Base-by-base conservation (phyloP, 805 yeast species). In the Wickerhamiella kurtzmanii region DNA sequence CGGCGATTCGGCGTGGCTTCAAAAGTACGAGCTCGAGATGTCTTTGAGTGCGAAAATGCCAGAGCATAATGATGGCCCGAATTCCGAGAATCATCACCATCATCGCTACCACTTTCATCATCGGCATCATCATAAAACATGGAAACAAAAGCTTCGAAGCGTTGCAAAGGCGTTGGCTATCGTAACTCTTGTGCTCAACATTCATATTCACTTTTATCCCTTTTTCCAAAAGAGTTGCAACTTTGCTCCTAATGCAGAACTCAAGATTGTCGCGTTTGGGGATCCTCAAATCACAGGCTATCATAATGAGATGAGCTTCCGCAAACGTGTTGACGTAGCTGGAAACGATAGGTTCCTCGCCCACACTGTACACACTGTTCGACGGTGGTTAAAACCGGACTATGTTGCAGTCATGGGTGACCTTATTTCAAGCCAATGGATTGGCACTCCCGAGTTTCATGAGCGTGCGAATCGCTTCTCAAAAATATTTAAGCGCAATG, bases 251-350 rank as follows among this genome's bases (percentile, higher is more conserved):
- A 44, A 38, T 16, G 51, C 59, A 9, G 77, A 74, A 54, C 73
- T 88, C 44, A 76, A 76, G 51, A 64, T 92, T 64, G 62, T 88
- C 53, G 82, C 95, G 4, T 80, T 87, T 62, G 98, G 97, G 4
- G 98, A 92, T 59, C 98, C 98, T 0, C 98, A 92, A 66, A 88
- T 92, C 62, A 83, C 89, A 51, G 98, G 98, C 2, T 19, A 13
- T 5, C 5, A 11, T 16, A 8, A 18, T 8, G 25, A 28, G 19
- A 36, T 28, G 16, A 76, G 79, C 55, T 77, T 79, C 57, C 69
- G 84, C 48, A 81, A 83, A 50, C 64, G 85, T 44, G 66, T 92
- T 21, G 98, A 92, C 60, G 82, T 83, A 47, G 81, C 64, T 58
- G 98, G 96, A 2, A 92, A 92, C 65, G 98, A 92, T 65, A 73